A percentile compares a stretch with the other conserved stretches of the same genome.
phyloP scores from a whole-genome alignment of 352 stramenopile species.

The Blastocystis sp. region DNA sequence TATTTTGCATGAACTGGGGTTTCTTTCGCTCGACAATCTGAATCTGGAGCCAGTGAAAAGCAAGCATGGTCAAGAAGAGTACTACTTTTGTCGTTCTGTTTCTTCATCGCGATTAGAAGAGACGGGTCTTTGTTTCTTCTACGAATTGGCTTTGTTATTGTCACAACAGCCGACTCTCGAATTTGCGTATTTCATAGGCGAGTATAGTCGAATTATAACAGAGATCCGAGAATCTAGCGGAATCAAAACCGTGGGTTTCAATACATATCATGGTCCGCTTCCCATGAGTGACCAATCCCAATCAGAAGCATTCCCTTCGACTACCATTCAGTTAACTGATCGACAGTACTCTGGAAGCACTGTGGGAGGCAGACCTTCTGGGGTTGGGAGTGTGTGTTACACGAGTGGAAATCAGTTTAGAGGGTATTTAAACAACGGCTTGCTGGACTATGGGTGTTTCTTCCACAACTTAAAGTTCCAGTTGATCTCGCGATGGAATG shows the following conservation, averaged over 20 bases:
- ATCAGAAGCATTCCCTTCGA: neutral
- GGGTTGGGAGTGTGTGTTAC: neutral
- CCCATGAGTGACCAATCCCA: neutral
- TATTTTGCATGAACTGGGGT: neutral
- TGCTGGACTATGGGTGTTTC: neutral
- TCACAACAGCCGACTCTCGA: neutral
- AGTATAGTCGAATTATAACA: neutral
- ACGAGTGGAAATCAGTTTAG: neutral
- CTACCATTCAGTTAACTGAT: neutral
- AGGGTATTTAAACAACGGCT: neutral
- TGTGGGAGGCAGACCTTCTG: neutral
- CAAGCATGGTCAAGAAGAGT: neutral
- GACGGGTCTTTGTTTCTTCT: neutral
- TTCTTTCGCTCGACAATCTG: neutral
- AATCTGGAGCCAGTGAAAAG: no score
- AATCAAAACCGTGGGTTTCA: neutral
- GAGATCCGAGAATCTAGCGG: neutral
- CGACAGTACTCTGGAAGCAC: neutral
- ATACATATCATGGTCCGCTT: neutral
- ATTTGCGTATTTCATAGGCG: slow-evolving; percentile 36
- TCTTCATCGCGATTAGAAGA: neutral
- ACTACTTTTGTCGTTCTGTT: neutral
- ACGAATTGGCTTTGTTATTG: neutral
- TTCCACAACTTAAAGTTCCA: neutral
- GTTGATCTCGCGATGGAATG: neutral